Percentiles rank a stretch among this genome's conserved stretches.
Evolutionary conservation across 140 eudicot species (phyloP).

Genomic region (Oenanthe javanica): DNA sequence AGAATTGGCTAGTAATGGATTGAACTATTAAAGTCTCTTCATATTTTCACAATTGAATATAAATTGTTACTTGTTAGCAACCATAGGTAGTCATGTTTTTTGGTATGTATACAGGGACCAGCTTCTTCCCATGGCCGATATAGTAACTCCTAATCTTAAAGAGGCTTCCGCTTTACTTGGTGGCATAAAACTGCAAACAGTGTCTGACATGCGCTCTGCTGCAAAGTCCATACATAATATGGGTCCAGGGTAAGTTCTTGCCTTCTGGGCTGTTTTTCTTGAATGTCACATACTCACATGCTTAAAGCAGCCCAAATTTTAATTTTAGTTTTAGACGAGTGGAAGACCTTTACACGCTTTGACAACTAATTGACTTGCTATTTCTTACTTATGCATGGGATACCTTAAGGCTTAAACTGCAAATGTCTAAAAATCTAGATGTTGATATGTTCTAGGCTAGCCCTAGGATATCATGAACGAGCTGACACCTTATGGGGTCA

Average conservation of each 20-base stretch:
- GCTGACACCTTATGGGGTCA: background rate
- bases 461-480: background rate
- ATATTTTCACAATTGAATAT: background rate
- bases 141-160: constrained; percentile 83
- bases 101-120: constrained; percentile 43
- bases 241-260: constrained; percentile 70
- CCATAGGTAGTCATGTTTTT: background rate
- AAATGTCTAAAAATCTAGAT: background rate
- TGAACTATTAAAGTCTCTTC: background rate
- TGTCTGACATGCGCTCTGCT: constrained; percentile 84
- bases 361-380: background rate
- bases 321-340: background rate
- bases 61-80: background rate
- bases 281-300: background rate
- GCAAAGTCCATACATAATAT: constrained; percentile 70
- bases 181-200: constrained; percentile 52
- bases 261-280: background rate
- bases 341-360: background rate
- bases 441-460: background rate
- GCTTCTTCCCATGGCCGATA: constrained; percentile 86
- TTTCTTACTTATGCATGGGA: background rate
- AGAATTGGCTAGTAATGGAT: background rate
- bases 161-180: constrained; percentile 91
- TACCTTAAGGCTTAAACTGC: background rate
- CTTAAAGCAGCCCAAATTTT: background rate